Conservation (phyloP, 139 green algal genomes). For the Volvox africanus region DNA sequence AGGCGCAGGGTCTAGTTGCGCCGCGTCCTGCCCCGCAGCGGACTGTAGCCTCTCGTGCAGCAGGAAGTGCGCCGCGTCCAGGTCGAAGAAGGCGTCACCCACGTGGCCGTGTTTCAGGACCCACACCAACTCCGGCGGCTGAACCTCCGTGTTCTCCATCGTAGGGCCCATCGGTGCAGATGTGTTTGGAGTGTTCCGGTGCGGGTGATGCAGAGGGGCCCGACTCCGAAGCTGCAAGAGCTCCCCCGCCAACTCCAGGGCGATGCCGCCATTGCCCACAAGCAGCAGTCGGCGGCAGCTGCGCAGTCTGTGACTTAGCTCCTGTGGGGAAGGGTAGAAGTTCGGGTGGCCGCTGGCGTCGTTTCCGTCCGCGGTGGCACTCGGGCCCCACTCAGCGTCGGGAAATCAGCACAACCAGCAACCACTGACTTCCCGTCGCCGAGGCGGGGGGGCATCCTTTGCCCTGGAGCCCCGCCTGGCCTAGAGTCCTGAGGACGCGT, state of each 20-base stretch:
- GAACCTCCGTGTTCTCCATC: not conserved
- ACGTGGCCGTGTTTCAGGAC: constrained; percentile 83
- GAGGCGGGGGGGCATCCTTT: no score
- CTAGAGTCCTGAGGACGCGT: no score
- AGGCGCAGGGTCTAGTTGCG: not conserved
- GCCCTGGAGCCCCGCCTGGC: no score
- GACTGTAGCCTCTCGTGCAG: constrained; percentile 39
- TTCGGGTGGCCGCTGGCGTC: no score
- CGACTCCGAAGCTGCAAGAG: constrained; percentile 31
- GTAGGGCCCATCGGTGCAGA: not conserved
- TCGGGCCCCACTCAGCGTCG: no score
- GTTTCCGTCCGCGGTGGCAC: not conserved
- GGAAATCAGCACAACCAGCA: no score
- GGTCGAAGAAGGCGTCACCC: constrained; percentile 91
- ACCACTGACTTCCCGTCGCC: no score
- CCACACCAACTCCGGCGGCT: constrained; percentile 82
- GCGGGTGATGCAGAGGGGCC: no score
- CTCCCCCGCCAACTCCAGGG: constrained; percentile 80
- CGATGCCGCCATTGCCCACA: constrained; percentile 93
- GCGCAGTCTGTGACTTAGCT: constrained; percentile 4
- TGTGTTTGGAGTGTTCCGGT: not conserved
- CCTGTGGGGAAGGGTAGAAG: not conserved
- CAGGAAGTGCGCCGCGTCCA: constrained; percentile 84
- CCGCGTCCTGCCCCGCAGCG: not conserved
- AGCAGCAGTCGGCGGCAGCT: constrained; percentile 66